Evolutionary conservation across 2,329 filamentous ascomycete genomes (phyloP).

Genomic region (Talaromyces pinophilus): DNA sequence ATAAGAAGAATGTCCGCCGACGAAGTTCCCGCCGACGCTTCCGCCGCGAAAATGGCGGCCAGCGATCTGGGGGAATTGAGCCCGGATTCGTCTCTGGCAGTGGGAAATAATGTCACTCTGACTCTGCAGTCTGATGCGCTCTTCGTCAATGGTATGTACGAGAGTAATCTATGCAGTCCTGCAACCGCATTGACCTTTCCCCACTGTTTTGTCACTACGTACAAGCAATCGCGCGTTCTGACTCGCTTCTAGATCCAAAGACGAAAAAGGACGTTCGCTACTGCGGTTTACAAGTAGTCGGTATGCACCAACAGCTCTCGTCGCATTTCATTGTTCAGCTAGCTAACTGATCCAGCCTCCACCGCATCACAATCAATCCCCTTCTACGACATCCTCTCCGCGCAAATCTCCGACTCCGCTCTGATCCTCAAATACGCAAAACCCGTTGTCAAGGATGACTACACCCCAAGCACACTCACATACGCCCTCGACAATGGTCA

Average conservation of each 20-base stretch:
- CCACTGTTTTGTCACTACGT: neutral
- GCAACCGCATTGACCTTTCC: conserved; percentile 7
- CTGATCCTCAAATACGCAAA: conserved; percentile 74
- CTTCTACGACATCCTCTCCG: conserved; percentile 84
- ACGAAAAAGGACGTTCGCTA: conserved; percentile 17
- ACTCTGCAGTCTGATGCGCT: conserved; percentile 63
- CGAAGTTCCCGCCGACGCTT: conserved; percentile 31
- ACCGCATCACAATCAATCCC: conserved; percentile 64
- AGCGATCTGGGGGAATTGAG: conserved; percentile 39
- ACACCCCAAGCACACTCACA: conserved; percentile 62
- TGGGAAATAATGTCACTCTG: conserved; percentile 61
- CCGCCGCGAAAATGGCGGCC: conserved; percentile 32
- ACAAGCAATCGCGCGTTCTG: neutral
- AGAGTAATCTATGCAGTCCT: neutral
- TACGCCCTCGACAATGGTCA: conserved; percentile 60
- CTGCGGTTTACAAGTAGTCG: conserved; percentile 19
- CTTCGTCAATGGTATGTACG: conserved; percentile 57
- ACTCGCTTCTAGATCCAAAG: conserved; percentile 9
- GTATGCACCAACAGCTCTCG: conserved; percentile 7
- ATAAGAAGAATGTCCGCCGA: conserved; percentile 20
- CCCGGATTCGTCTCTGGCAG: conserved; percentile 51
- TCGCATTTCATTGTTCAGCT: conserved; percentile 5
- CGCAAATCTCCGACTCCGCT: conserved; percentile 61
- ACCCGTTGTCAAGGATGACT: conserved; percentile 58
- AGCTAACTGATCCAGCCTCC: conserved; percentile 29